phyloP scores from a whole-genome alignment of 176 grass and related monocot species.

The Rhynchospora breviuscula region DNA sequence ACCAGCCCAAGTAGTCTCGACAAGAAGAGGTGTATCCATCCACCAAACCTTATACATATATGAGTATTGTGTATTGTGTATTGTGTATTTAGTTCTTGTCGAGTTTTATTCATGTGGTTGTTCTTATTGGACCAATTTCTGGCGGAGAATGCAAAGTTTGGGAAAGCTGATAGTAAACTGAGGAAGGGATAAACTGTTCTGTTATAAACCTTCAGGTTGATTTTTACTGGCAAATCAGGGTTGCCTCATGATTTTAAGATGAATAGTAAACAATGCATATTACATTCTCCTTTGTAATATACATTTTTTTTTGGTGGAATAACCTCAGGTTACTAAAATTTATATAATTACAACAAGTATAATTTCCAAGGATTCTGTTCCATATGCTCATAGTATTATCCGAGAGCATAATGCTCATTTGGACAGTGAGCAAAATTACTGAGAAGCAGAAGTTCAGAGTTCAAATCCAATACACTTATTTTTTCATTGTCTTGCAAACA shows the following conservation, averaged over 20 bases:
- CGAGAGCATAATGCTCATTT: neutral
- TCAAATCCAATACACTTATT: neutral
- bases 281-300: neutral
- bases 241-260: neutral
- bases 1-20: slow-evolving; percentile 4
- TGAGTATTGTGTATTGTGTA: neutral
- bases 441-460: neutral
- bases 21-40: slow-evolving; percentile 12
- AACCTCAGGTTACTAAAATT: neutral
- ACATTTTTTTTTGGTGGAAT: neutral
- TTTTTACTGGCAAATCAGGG: neutral
- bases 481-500: neutral
- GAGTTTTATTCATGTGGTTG: neutral
- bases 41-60: neutral
- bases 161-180: neutral
- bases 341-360: neutral
- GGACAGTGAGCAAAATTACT: neutral
- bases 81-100: neutral
- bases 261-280: neutral
- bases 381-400: neutral
- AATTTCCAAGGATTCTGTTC: neutral
- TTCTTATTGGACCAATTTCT: neutral
- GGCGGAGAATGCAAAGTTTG: neutral
- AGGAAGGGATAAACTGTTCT: neutral
- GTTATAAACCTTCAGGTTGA: neutral